Evolutionary conservation across 257 asterid genomes (phyloP).

Genomic region (Lycium barbarum): DNA sequence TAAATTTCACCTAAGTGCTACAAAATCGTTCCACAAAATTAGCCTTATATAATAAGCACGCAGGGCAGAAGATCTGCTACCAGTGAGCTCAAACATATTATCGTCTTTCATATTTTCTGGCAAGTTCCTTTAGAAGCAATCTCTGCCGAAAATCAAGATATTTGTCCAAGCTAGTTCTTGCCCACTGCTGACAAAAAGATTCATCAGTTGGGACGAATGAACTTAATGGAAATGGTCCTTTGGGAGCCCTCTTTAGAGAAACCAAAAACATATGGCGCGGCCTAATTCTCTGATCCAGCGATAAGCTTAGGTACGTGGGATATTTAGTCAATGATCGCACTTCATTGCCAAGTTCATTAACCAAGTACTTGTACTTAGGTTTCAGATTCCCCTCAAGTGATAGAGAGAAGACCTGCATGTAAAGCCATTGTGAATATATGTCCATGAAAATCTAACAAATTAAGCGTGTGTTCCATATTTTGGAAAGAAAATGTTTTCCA

Average conservation of each 20-base stretch:
- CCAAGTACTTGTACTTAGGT: constrained; percentile 90
- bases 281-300: constrained; percentile 92
- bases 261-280: constrained; percentile 94
- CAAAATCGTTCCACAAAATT: constrained; percentile 6
- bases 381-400: constrained; percentile 87
- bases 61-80: neutral
- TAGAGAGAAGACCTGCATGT: constrained; percentile 82
- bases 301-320: constrained; percentile 87
- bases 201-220: constrained; percentile 92
- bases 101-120: constrained; percentile 73
- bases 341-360: constrained; percentile 87
- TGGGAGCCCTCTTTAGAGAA: constrained; percentile 85
- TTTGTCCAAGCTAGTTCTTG: constrained; percentile 84
- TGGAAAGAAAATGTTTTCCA: too few relatives aligned
- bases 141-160: constrained; percentile 89
- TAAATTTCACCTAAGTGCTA: neutral
- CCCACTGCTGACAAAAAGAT: constrained; percentile 94
- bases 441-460: neutral
- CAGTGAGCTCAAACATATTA: constrained; percentile 36
- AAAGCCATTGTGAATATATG: neutral
- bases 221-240: constrained; percentile 93
- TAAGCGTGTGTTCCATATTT: neutral
- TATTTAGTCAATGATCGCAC: constrained; percentile 84
- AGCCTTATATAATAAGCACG: neutral
- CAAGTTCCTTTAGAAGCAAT: constrained; percentile 79